Evolutionary conservation across 352 stramenopile species (phyloP), one percentile per base, ranked within the genome.

Genomic region (Globisporangium paroecandrum): DNA sequence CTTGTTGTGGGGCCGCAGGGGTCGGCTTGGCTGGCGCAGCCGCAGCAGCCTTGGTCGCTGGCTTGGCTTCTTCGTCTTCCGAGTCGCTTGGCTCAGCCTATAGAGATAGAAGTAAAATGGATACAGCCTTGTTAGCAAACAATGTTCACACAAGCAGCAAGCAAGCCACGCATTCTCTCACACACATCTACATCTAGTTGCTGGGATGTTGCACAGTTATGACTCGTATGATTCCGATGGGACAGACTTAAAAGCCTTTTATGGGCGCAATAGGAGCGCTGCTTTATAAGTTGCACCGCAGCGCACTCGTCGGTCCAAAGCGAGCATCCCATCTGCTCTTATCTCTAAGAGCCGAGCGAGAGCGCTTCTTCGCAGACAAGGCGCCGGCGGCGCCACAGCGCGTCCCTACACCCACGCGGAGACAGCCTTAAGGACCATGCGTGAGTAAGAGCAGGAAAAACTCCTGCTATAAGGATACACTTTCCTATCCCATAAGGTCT

Each of bases 361-460:
- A 66, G 34, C 38, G 20, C 59, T 72, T 61, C 55, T 76, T 81
- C 75, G 27, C 72, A 82, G 72, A 70, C 51, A 58, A 59, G 53
- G 32, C 36, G 55, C 58, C 70, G 1, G 66, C 64, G 57, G 67
- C 43, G 66, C 72, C 75, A 82, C 75, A 74, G 72, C 69, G 22
- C 46, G 66, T 61, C 73, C 73, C 79, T 89, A 82, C 81, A 72
- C 65, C 79, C 69, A 76, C 81, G 81, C 86, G 86, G 85, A 94
- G 86, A 91, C 87, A 95, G 87, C 87, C 87, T 95, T 95, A 95
- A 95, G 87, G 87, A 95, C 87, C 82, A 89, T 91, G 87, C 85
- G 70, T 71, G 81, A 87, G 81, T 86, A 79, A 54, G 72, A 74
- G 77, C 81, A 70, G 86, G 81, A 91, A 95, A 76, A 95, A 95